These are phyloP conservation scores for Parasitella parasitica DNA, from an alignment of 371 early-diverging fungal genomes.

Conservation along the genomic window DNA sequence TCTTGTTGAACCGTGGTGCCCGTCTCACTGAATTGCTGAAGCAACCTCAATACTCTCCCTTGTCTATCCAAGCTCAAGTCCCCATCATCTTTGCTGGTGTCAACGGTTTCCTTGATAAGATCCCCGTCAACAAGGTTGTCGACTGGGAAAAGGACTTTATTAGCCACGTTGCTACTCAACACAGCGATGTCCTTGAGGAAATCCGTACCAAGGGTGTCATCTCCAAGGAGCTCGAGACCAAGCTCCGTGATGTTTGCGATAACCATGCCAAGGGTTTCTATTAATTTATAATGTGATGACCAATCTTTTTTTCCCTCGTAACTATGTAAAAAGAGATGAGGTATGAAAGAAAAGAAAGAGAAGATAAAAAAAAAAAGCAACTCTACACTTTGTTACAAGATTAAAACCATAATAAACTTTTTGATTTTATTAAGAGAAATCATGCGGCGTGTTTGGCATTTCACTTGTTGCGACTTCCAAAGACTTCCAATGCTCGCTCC, in stretches of 20 bases:
- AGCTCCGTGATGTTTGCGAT: slow-evolving; percentile 74
- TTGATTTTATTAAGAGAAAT: slow-evolving; percentile 31
- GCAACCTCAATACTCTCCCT: slow-evolving; percentile 93
- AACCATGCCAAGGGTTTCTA: slow-evolving; percentile 83
- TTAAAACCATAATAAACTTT: slow-evolving; percentile 22
- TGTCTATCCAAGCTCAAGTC: slow-evolving; percentile 93
- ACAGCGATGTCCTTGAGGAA: slow-evolving; percentile 78
- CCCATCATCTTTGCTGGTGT: slow-evolving; percentile 93
- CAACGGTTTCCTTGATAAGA: slow-evolving; percentile 96
- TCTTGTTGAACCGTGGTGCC: slow-evolving; percentile 96
- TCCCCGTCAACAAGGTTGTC: slow-evolving; percentile 85
- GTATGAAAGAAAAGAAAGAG: not conserved
- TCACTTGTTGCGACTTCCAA: slow-evolving; percentile 32
- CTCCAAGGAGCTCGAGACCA: slow-evolving; percentile 70
- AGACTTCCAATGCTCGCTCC: slow-evolving; percentile 60
- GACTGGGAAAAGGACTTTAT: slow-evolving; percentile 89
- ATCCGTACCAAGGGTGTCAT: slow-evolving; percentile 78
- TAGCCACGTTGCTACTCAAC: slow-evolving; percentile 82
- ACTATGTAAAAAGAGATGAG: not conserved
- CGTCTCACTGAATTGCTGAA: slow-evolving; percentile 95
- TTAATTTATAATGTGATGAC: slow-evolving; percentile 27
- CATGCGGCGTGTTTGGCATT: slow-evolving; percentile 25
- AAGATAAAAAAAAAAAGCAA: not conserved
- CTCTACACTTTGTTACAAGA: slow-evolving; percentile 14
- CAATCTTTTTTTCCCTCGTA: not conserved